Evolutionary conservation across 2,329 filamentous ascomycete genomes (phyloP).

Genomic region (Penicillium sp.): DNA sequence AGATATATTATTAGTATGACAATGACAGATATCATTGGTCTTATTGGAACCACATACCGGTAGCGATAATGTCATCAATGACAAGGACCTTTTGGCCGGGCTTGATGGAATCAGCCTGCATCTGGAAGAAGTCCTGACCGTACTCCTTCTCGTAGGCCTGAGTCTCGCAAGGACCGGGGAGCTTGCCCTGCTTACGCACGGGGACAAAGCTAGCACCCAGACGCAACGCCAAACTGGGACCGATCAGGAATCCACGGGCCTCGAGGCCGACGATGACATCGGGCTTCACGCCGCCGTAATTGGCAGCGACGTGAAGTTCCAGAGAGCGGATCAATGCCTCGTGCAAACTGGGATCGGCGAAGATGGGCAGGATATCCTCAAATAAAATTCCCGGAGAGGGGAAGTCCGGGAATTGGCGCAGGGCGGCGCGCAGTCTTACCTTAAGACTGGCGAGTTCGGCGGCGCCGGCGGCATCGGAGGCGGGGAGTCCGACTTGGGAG

Average conservation of each 20-base stretch:
- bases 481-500: conserved; percentile 43
- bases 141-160: conserved; percentile 94
- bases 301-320: conserved; percentile 71
- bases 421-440: conserved; percentile 63
- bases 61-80: conserved; percentile 98
- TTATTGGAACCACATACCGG: conserved; percentile 59
- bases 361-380: conserved; percentile 96
- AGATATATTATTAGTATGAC: conserved; percentile 4
- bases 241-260: conserved; percentile 92
- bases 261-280: conserved; percentile 94
- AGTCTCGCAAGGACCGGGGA: conserved; percentile 82
- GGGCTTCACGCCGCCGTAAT: conserved; percentile 60
- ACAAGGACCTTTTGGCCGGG: conserved; percentile 84
- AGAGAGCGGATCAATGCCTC: conserved; percentile 75
- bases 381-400: conserved; percentile 89
- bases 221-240: conserved; percentile 77
- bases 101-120: conserved; percentile 82
- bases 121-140: conserved; percentile 90
- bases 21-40: not conserved
- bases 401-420: conserved; percentile 89
- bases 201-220: conserved; percentile 85
- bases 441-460: conserved; percentile 61
- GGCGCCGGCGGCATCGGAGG: conserved; percentile 47
- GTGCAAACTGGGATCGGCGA: conserved; percentile 72
- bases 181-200: conserved; percentile 91